phyloP scores from a whole-genome alignment of 129 eudicot species.

The Solidago caesia region DNA sequence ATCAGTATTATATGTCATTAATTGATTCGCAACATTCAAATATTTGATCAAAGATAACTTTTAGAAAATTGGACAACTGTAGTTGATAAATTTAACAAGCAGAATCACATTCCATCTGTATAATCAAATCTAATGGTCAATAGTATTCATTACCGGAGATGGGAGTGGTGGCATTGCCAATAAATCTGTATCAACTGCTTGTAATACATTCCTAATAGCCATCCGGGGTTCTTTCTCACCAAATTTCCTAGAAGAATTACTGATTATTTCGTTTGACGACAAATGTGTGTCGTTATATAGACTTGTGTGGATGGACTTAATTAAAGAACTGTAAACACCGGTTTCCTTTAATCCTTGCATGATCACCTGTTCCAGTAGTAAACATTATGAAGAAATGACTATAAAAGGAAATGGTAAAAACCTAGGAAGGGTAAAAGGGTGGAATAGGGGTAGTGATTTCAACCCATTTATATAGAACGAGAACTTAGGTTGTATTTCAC shows the following conservation, averaged over 20 bases:
- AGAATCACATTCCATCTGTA: neutral
- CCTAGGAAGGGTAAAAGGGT: neutral
- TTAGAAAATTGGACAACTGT: neutral
- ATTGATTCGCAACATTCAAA: too few species aligned
- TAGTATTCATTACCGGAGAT: slow-evolving; percentile 36
- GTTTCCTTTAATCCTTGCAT: slow-evolving; percentile 53
- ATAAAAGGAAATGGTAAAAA: neutral
- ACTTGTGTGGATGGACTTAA: slow-evolving; percentile 30
- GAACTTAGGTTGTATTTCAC: neutral
- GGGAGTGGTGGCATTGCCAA: slow-evolving; percentile 53
- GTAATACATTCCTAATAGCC: slow-evolving; percentile 38
- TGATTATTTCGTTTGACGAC: slow-evolving; percentile 22
- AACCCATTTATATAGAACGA: neutral
- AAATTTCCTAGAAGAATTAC: slow-evolving; percentile 38
- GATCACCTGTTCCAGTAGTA: slow-evolving; percentile 34
- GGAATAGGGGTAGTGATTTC: neutral
- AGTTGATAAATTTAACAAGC: too few species aligned
- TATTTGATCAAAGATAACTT: neutral
- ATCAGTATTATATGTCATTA: too few species aligned
- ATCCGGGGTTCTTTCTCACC: slow-evolving; percentile 34
- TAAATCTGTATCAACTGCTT: slow-evolving; percentile 16
- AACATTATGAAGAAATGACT: neutral
- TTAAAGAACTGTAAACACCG: slow-evolving; percentile 46
- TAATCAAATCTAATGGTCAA: neutral
- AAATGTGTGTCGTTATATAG: slow-evolving; percentile 14